phyloP scores from a whole-genome alignment of 768 basidiomycete species.

The Austroboletus festivus region DNA sequence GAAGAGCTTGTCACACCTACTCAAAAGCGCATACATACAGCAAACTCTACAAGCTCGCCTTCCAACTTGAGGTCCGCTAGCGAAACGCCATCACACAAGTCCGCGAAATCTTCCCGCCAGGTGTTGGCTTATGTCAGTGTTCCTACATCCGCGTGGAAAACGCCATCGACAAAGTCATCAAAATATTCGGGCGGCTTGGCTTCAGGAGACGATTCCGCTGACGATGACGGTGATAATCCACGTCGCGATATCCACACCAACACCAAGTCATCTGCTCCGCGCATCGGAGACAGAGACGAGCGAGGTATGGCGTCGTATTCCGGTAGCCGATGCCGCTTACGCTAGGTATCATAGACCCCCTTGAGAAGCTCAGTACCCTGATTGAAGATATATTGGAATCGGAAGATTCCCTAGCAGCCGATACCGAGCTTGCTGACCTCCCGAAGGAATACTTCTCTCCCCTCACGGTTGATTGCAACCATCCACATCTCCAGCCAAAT shows the following conservation, averaged over 20 bases:
- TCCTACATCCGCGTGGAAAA: constrained; percentile 28
- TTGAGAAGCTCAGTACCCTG: constrained; percentile 73
- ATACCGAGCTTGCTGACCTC: constrained; percentile 48
- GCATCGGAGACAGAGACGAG: constrained; percentile 75
- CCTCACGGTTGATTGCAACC: constrained; percentile 52
- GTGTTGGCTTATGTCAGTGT: constrained; percentile 34
- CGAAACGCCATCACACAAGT: constrained; percentile 24
- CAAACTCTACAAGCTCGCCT: constrained; percentile 10
- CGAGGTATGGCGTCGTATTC: constrained; percentile 44
- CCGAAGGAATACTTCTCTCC: constrained; percentile 63
- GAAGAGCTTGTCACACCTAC: constrained; percentile 61
- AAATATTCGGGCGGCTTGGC: constrained; percentile 38
- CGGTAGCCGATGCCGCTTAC: neutral
- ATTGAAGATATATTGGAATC: constrained; percentile 86
- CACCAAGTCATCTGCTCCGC: constrained; percentile 49
- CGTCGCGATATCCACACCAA: constrained; percentile 29
- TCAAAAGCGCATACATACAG: constrained; percentile 51
- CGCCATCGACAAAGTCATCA: constrained; percentile 25
- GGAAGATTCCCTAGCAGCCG: constrained; percentile 66
- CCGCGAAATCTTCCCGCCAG: constrained; percentile 31
- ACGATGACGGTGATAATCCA: constrained; percentile 34
- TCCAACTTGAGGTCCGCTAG: constrained; percentile 13
- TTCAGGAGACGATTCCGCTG: constrained; percentile 56
- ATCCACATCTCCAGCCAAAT: constrained; percentile 56
- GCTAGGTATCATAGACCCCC: constrained; percentile 42